Base-by-base conservation (phyloP, 176 grass and related monocot species). In the Thalia dealbata region DNA sequence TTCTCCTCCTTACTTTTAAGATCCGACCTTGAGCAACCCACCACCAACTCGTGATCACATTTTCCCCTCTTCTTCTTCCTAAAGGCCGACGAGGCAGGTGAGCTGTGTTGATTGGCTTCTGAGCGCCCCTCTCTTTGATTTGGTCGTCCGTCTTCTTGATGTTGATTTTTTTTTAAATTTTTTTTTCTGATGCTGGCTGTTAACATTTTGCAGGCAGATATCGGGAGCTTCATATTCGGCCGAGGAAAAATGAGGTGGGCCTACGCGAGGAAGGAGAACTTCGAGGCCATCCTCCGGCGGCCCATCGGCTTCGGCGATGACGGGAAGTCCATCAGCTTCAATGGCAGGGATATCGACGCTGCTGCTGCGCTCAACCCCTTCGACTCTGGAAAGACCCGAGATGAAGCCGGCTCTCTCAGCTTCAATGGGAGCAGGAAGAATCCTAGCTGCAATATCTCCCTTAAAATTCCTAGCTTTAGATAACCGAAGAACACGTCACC, bases 381-480 rank as follows among this genome's bases (percentile, higher is more conserved):
- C 41, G 85, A 81, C 70, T 85, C 88, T 0, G 28, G 62, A 14
- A 89, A 76, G 27, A 70, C 75, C 45, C 58, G 74, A 0, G 26
- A 83, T 56, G 71, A 86, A 87, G n/a, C n/a, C n/a, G 86, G 84
- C 15, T 87, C 82, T 61, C 69, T 87, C 22, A 91, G 86, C 64
- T 81, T 85, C 52, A 87, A 81, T 51, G 87, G 71, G 81, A 87
- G 64, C 64, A 86, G 89, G 7, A 52, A 27, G 9, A 84, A 78
- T 64, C 55, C 84, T 19, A 73, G 80, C 64, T 75, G 81, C 61
- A 79, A 59, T 1, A 56, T 82, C 64, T 69, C 88, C 19, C 26
- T 71, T 14, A 76, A 51, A 69, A 96, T 73, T 73, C 81, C 81
- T 74, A 78, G 73, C 76, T 10, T 70, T 76, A n/a, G n/a, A n/a